Evolutionary conservation across 2,329 filamentous ascomycete genomes (phyloP).

Genomic region (Trichoderma asperellum): DNA sequence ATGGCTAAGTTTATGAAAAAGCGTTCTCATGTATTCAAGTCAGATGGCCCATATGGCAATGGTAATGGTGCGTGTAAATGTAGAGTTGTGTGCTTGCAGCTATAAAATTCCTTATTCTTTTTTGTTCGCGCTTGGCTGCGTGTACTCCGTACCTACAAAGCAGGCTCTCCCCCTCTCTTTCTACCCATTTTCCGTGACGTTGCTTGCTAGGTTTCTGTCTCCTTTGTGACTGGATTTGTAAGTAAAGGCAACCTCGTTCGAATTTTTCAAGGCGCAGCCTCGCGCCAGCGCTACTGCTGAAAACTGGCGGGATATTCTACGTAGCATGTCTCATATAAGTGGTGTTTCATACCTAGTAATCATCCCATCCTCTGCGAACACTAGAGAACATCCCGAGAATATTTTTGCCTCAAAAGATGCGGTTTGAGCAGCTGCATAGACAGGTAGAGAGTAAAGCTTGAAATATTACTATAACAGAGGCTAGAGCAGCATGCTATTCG

Average conservation of each 20-base stretch:
- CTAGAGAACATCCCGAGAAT: background rate
- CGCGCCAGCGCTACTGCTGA: background rate
- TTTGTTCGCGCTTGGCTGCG: background rate
- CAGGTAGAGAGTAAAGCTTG: background rate
- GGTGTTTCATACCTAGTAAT: background rate
- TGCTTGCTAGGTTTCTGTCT: background rate
- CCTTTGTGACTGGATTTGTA: background rate
- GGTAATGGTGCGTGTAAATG: background rate
- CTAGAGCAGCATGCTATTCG: background rate
- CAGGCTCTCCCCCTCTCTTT: background rate
- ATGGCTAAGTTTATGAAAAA: background rate
- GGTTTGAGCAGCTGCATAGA: background rate
- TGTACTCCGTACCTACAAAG: background rate
- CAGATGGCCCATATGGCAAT: background rate
- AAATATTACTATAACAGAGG: background rate
- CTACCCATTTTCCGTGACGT: background rate
- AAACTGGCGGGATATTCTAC: background rate
- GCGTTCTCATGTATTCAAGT: background rate
- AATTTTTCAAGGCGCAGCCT: background rate
- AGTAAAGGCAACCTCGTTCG: background rate
- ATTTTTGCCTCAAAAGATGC: background rate
- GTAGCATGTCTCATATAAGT: constrained; percentile 5
- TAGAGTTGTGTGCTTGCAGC: background rate
- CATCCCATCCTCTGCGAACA: background rate
- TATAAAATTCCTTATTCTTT: background rate